Evolutionary conservation across 345 rosid genomes (phyloP).

Genomic region (Murraya koenigii): DNA sequence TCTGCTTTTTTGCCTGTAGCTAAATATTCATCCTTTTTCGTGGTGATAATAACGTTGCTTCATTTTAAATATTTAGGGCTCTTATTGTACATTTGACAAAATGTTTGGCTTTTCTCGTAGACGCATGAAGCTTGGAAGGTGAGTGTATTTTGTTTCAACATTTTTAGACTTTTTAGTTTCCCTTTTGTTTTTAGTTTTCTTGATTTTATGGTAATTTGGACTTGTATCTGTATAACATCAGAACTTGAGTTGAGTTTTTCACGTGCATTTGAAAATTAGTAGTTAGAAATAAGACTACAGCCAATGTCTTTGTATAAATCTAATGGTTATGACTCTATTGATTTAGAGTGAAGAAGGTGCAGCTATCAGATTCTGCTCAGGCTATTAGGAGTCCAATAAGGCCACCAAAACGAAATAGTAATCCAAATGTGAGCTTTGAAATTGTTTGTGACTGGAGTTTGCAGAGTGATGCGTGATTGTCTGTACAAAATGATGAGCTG

Average conservation of each 20-base stretch:
- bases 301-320: background rate
- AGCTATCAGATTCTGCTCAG: slow-evolving; percentile 76
- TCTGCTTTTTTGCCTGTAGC: background rate
- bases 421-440: slow-evolving; percentile 40
- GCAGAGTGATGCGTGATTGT: background rate
- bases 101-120: slow-evolving; percentile 88
- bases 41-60: slow-evolving; percentile 5
- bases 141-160: slow-evolving; percentile 4
- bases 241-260: slow-evolving; percentile 2
- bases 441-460: slow-evolving; percentile 11
- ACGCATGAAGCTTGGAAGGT: slow-evolving; percentile 97
- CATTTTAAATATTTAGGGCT: slow-evolving; percentile 9
- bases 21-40: background rate
- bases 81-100: slow-evolving; percentile 20
- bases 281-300: background rate
- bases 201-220: slow-evolving; percentile 11
- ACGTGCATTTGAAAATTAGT: background rate
- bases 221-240: background rate
- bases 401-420: slow-evolving; percentile 51
- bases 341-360: slow-evolving; percentile 90
- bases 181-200: background rate
- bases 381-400: slow-evolving; percentile 79
- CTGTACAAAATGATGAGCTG: slow-evolving; percentile 5
- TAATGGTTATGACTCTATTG: background rate
- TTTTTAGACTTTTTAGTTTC: background rate